Percentiles rank a stretch among this genome's conserved stretches.
Conservation (phyloP, 306 rosid genomes). For the Cicer judaicum region DNA sequence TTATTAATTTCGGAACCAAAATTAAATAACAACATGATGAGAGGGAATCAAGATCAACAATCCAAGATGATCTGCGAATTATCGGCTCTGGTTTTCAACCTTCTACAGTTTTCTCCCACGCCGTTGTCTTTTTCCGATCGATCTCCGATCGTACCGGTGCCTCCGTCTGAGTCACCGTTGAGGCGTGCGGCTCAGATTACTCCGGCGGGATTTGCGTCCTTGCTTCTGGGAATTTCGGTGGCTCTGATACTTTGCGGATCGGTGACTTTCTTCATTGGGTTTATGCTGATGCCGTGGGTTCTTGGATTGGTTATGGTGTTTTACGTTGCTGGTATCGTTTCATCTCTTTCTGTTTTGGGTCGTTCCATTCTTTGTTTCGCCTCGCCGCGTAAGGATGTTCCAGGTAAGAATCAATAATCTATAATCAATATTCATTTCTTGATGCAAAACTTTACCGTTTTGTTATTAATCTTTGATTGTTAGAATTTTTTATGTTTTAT, state of each 20-base stretch:
- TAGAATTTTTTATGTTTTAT: not conserved
- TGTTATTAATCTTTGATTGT: not conserved
- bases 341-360: slow-evolving; percentile 66
- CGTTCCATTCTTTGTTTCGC: slow-evolving; percentile 72
- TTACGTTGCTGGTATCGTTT: slow-evolving; percentile 75
- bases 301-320: slow-evolving; percentile 73
- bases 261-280: slow-evolving; percentile 86
- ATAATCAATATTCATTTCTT: not conserved
- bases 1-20: not conserved
- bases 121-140: slow-evolving; percentile 57
- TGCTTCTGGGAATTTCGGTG: slow-evolving; percentile 80
- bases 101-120: slow-evolving; percentile 70
- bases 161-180: slow-evolving; percentile 6
- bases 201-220: slow-evolving; percentile 80
- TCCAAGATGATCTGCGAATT: slow-evolving; percentile 79
- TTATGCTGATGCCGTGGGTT: slow-evolving; percentile 94
- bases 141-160: slow-evolving; percentile 30
- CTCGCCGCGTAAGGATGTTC: slow-evolving; percentile 65
- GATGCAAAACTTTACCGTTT: not conserved
- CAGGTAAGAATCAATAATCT: slow-evolving; percentile 50
- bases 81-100: slow-evolving; percentile 71
- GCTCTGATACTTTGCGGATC: slow-evolving; percentile 95
- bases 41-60: slow-evolving; percentile 60
- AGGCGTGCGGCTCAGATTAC: slow-evolving; percentile 52
- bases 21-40: slow-evolving; percentile 46